Percentiles rank a stretch among this genome's conserved stretches.
These are phyloP conservation scores for Xylaria sp. DNA, from an alignment of 2,329 filamentous ascomycete species.

Conservation along the genomic window DNA sequence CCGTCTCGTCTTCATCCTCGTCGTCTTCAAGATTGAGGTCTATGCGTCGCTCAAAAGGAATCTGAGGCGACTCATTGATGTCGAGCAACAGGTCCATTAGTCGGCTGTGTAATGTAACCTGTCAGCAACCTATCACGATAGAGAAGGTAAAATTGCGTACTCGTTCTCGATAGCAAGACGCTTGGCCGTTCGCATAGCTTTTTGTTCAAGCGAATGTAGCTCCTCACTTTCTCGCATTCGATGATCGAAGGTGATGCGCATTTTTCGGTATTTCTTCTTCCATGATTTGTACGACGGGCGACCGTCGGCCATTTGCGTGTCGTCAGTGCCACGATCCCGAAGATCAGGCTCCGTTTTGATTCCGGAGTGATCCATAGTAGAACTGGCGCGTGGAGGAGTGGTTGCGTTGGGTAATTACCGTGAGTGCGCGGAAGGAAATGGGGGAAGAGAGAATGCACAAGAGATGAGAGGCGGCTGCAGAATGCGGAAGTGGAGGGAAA, in stretches of 20 bases:
- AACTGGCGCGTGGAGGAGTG: background rate
- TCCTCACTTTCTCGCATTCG: slow-evolving; percentile 82
- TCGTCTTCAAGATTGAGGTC: slow-evolving; percentile 63
- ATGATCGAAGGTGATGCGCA: slow-evolving; percentile 78
- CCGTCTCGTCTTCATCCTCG: slow-evolving; percentile 48
- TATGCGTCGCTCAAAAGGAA: slow-evolving; percentile 76
- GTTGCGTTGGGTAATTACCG: background rate
- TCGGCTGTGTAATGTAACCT: slow-evolving; percentile 61
- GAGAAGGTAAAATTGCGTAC: slow-evolving; percentile 58
- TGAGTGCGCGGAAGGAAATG: background rate
- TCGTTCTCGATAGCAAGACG: slow-evolving; percentile 90
- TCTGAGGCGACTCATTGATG: slow-evolving; percentile 82
- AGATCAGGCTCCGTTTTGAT: slow-evolving; percentile 40
- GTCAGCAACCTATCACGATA: slow-evolving; percentile 31
- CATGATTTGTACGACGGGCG: slow-evolving; percentile 68
- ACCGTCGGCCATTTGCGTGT: slow-evolving; percentile 46
- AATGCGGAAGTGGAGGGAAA: too few relatives aligned
- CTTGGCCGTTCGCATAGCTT: slow-evolving; percentile 79
- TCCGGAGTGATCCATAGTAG: slow-evolving; percentile 35
- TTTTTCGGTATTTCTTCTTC: slow-evolving; percentile 96
- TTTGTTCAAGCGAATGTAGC: slow-evolving; percentile 80
- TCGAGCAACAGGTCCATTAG: slow-evolving; percentile 88
- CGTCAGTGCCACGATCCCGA: slow-evolving; percentile 44
- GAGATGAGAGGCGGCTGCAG: background rate
- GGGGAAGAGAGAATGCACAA: background rate